Percentiles rank a stretch among this genome's conserved stretches.
These are phyloP conservation scores for Misopates orontium DNA, from an alignment of 257 asterid species.

Conservation along the genomic window DNA sequence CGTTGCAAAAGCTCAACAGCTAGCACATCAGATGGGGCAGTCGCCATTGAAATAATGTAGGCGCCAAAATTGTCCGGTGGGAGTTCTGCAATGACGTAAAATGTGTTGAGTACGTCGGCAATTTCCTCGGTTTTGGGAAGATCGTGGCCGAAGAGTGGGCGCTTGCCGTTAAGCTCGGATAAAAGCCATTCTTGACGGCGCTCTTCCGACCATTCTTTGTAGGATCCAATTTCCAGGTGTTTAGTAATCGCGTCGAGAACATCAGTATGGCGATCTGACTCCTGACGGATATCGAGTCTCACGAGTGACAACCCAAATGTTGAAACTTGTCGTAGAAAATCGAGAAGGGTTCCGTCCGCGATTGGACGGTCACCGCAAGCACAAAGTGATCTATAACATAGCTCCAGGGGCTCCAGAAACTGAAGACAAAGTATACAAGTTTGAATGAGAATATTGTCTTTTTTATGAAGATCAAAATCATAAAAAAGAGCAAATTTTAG, in stretches of 20 bases:
- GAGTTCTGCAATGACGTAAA: constrained; percentile 77
- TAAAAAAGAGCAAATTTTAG: too few relatives aligned
- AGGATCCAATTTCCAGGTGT: constrained; percentile 86
- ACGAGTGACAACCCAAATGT: constrained; percentile 93
- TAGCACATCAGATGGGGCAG: constrained; percentile 92
- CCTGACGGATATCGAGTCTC: constrained; percentile 91
- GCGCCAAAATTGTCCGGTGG: constrained; percentile 84
- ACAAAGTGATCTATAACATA: constrained; percentile 88
- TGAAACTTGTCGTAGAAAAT: constrained; percentile 89
- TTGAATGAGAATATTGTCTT: neutral
- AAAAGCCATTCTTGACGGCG: constrained; percentile 89
- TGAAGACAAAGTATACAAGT: constrained; percentile 27
- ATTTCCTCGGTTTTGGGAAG: constrained; percentile 88
- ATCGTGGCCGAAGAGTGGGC: constrained; percentile 90
- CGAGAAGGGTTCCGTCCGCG: constrained; percentile 97
- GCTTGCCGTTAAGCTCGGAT: constrained; percentile 79
- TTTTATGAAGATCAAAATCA: too few relatives aligned
- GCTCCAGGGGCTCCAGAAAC: constrained; percentile 95
- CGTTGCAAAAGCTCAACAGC: constrained; percentile 94
- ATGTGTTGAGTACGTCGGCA: constrained; percentile 79
- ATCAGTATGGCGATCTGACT: constrained; percentile 89
- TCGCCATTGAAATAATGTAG: constrained; percentile 92
- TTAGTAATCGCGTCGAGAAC: constrained; percentile 83
- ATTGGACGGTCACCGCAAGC: constrained; percentile 82
- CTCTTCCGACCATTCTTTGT: constrained; percentile 86